These are phyloP conservation scores for Asclepias syriaca DNA, from an alignment of 257 asterid species.

Conservation along the genomic window DNA sequence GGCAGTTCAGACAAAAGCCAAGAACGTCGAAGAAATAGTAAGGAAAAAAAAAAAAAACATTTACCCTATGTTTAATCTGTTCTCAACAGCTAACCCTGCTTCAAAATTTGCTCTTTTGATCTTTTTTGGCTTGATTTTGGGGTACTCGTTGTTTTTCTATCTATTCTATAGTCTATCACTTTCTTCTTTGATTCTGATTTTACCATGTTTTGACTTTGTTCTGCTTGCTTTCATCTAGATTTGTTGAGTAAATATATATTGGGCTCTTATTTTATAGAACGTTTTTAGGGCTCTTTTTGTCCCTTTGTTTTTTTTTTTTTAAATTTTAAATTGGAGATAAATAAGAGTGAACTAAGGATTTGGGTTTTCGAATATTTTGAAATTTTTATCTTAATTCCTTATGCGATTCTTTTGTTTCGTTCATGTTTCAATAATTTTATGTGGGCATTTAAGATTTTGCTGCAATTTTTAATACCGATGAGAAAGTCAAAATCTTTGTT, in stretches of 20 bases:
- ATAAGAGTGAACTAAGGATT: background rate
- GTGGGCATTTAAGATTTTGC: background rate
- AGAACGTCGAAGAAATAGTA: background rate
- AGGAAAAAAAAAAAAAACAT: background rate
- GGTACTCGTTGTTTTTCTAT: no score
- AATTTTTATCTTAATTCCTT: background rate
- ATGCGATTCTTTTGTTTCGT: background rate
- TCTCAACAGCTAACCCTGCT: background rate
- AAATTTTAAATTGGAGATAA: background rate
- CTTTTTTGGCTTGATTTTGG: background rate
- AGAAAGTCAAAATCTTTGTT: background rate
- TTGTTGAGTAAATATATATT: background rate
- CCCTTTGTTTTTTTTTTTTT: no score
- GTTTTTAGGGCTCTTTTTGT: background rate
- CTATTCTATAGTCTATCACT: no score
- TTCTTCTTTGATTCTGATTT: background rate
- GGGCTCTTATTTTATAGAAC: background rate
- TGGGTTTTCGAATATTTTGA: background rate
- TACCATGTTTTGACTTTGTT: background rate
- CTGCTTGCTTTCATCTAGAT: background rate
- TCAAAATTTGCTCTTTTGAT: background rate
- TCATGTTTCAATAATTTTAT: background rate
- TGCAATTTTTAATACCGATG: background rate
- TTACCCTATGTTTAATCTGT: constrained; percentile 4
- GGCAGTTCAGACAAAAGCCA: constrained; percentile 12